Evolutionary conservation across 805 yeast genomes (phyloP).

Genomic region (Ogataea ramenticola): DNA sequence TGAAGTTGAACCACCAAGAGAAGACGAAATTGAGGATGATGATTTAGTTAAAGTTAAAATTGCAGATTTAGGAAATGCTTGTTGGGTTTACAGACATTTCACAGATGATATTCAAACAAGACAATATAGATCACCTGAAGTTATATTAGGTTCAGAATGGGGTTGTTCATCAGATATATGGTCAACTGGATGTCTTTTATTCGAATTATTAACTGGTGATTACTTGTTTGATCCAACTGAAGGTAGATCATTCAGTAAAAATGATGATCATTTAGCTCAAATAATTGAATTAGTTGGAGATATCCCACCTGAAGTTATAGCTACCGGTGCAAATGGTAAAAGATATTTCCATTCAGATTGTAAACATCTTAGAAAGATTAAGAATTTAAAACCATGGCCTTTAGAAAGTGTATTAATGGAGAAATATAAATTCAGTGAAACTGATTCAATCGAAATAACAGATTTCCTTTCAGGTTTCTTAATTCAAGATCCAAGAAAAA

Average conservation of each 20-base stretch:
- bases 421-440: constrained; percentile 67
- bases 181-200: constrained; percentile 90
- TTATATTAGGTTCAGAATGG: constrained; percentile 75
- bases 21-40: constrained; percentile 28
- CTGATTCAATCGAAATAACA: constrained; percentile 65
- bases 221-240: constrained; percentile 86
- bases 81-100: constrained; percentile 73
- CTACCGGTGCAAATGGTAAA: constrained; percentile 50
- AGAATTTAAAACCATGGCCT: constrained; percentile 85
- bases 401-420: constrained; percentile 73
- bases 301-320: constrained; percentile 51
- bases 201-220: constrained; percentile 91
- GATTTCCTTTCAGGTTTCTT: constrained; percentile 84
- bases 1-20: constrained; percentile 26
- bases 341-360: constrained; percentile 26
- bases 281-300: constrained; percentile 57
- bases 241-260: constrained; percentile 71
- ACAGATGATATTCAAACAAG: constrained; percentile 89
- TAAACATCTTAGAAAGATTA: constrained; percentile 59
- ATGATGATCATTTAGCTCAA: constrained; percentile 96
- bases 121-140: constrained; percentile 90
- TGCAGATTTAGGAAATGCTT: constrained; percentile 92
- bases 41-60: constrained; percentile 73
- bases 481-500: constrained; percentile 60
- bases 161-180: constrained; percentile 94